Evolutionary conservation across 805 yeast genomes (phyloP), one percentile per base, ranked within the genome.

Genomic region (Dipodascopsis uninucleata): DNA sequence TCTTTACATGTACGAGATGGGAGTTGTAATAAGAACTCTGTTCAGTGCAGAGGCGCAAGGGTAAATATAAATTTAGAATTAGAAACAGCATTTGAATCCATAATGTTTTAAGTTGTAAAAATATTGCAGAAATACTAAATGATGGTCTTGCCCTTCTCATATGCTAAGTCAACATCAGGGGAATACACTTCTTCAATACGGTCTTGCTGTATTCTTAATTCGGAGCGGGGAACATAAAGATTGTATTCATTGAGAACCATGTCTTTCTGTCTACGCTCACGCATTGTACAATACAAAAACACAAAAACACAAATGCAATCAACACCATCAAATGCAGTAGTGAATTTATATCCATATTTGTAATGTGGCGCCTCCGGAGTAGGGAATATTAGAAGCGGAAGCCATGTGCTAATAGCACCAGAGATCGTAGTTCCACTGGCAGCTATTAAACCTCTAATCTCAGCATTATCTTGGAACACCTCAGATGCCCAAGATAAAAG

Each of bases 401-500:
- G 20, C 52, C 52, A 47, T 37, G 43, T 28, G 21, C 35, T 21
- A 31, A 47, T 42, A 16, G 37, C 47, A 5, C 47, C 33, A 3
- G 47, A 47, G 9, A 47, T n/a, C 26, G 47, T 47, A 28, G 42
- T 47, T 5, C 52, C 52, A 7, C 43, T 49, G 22, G 48, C 49
- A 18, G 42, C 36, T 16, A 48, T 37, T 33, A 48, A 28, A 6
- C 49, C 53, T 14, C 53, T 42, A 20, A 48, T 37, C 40, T 48
- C 53, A 4, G 53, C 53, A 32, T 48, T 49, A 18, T 44, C 53
- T 12, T 28, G 31, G 16, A 48, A 48, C 34, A 40, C 53, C 31
- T 48, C 53, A 6, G 53, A 28, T 5, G 53, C 49, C 53, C 53
- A 48, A 5, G 53, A 44, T n/a, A 44, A 32, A 16, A 48, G 36